phyloP scores from a whole-genome alignment of 305 asterid species.

The Euphrasia arctica region DNA sequence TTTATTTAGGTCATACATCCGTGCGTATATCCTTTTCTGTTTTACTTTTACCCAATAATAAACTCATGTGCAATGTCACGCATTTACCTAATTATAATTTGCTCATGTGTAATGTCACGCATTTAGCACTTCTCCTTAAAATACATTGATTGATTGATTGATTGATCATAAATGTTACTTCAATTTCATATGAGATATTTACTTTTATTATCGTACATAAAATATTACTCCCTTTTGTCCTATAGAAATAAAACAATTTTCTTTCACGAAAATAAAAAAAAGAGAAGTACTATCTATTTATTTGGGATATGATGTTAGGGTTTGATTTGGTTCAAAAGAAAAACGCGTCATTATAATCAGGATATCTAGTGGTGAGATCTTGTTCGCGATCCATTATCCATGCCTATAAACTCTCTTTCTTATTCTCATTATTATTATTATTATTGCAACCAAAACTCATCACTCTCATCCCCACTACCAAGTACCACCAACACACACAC shows the following conservation, averaged over 20 bases:
- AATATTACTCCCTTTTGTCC: too few relatives aligned
- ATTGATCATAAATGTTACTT: not conserved
- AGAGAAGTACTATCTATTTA: not conserved
- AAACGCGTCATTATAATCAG: constrained; percentile 13
- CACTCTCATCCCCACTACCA: constrained; percentile 4
- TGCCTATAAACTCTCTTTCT: constrained; percentile 26
- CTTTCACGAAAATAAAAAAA: not conserved
- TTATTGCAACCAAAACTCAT: not conserved
- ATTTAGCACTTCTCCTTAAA: not conserved
- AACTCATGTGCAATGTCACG: constrained; percentile 7
- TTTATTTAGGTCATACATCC: not conserved
- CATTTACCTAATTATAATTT: not conserved
- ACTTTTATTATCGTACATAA: not conserved
- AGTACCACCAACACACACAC: not conserved
- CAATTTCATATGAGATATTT: too few relatives aligned
- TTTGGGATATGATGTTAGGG: not conserved
- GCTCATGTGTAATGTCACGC: constrained; percentile 6
- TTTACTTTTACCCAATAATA: not conserved
- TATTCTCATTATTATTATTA: not conserved
- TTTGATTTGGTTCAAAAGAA: constrained; percentile 18
- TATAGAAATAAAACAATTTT: too few relatives aligned
- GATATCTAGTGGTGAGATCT: constrained; percentile 26
- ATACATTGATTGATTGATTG: not conserved
- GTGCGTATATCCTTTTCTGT: not conserved
- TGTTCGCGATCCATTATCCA: constrained; percentile 31